Base-by-base conservation (phyloP, 192 early-diverging fungal genomes). In the Linnemannia schmuckeri region DNA sequence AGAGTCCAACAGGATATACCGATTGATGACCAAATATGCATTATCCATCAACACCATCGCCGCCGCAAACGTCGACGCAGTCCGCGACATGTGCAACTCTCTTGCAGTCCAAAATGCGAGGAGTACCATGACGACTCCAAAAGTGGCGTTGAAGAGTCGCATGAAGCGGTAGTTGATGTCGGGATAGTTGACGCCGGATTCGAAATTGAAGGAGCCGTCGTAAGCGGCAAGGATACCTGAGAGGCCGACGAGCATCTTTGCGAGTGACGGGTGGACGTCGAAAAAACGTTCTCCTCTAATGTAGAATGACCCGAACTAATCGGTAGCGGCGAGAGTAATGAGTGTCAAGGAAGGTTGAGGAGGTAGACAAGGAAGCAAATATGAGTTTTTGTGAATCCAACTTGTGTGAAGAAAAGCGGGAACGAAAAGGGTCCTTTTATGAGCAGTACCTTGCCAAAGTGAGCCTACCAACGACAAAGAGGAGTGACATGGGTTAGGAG, bases 181-280 rank as follows among this genome's bases (percentile, higher is more conserved):
- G 0, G 98, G 97, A 81, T 97, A 99, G 22, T 79, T 49, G 0
- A 80, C 70, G 8, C 95, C 94, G 10, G 95, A 96, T 30, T 94
- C 91, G 82, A 98, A 99, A 42, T 90, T 88, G 78, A 97, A 99
- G 4, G 90, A 88, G 1, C 97, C 97, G 84, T 98, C 93, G 87
- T 94, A 98, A 0, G 95, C 95, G 18, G 93, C 95, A 22, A 99
- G 75, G 8, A 92, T 66, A 33, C 96, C 98, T 7, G 97, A 92
- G 40, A 98, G 83, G 0, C 93, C 97, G 46, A 97, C 91, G 27
- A 99, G 89, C 93, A 99, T 98, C 90, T 99, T 99, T 63, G 97
- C 97, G 77, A 98, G 89, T 4, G 98, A 97, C 49, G 98, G 98
- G 77, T 99, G 98, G 18, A 99, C 98, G 82, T 99, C 98, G 81